Percentiles rank a stretch among this genome's conserved stretches.
phyloP scores from a whole-genome alignment of 139 green algal genomes.

The Closterium sp. region DNA sequence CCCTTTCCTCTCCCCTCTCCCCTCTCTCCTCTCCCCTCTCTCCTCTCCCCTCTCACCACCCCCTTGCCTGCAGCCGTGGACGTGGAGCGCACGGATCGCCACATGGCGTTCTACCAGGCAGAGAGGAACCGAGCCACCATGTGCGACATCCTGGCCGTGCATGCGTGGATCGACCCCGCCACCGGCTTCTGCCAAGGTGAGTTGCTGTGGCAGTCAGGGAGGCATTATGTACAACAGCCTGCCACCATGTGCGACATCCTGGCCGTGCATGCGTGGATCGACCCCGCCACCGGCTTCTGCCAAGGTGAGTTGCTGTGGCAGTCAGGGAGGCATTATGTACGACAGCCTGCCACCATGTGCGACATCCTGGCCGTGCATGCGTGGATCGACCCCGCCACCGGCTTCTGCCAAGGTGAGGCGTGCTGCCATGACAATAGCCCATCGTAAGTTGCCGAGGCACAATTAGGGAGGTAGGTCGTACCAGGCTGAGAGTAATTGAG shows the following conservation, averaged over 20 bases:
- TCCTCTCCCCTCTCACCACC: background rate
- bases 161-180: constrained; percentile 73
- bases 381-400: constrained; percentile 69
- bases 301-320: constrained; percentile 67
- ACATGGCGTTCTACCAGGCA: constrained; percentile 32
- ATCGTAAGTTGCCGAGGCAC: no score
- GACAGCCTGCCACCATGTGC: background rate
- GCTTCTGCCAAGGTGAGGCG: constrained; percentile 76
- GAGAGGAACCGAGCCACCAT: constrained; percentile 9
- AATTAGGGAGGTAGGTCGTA: no score
- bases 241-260: constrained; percentile 63
- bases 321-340: no score
- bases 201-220: background rate
- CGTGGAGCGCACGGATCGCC: constrained; percentile 30
- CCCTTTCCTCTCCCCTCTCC: background rate
- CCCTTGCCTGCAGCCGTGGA: constrained; percentile 30
- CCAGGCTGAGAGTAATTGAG: no score
- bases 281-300: no score
- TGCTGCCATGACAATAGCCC: no score
- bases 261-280: constrained; percentile 70
- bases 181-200: constrained; percentile 77
- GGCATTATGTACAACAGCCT: no score
- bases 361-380: constrained; percentile 75
- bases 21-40: background rate
- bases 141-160: constrained; percentile 68